phyloP scores from a whole-genome alignment of 305 asterid genomes.

The Rubia balearica region DNA sequence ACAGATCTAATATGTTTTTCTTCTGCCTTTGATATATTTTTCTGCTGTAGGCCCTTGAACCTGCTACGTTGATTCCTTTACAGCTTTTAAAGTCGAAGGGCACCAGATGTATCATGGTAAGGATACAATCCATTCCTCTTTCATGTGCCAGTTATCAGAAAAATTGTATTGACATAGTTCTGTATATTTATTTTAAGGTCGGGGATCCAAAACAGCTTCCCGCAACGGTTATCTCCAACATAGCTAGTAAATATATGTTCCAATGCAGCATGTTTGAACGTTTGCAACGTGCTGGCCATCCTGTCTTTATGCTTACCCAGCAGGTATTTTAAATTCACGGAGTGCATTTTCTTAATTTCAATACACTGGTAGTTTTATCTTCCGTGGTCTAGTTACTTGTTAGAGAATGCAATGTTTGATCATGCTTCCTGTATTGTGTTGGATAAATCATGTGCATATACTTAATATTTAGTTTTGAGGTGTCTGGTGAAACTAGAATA shows the following conservation, averaged over 20 bases:
- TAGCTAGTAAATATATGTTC: conserved; percentile 83
- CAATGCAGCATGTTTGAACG: conserved; percentile 99
- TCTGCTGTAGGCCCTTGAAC: conserved; percentile 81
- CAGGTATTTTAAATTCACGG: conserved; percentile 43
- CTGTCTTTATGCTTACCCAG: conserved; percentile 85
- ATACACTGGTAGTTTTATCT: neutral
- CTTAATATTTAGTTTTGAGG: neutral
- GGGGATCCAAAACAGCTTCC: conserved; percentile 99
- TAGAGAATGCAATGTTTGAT: neutral
- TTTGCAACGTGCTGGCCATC: conserved; percentile 96
- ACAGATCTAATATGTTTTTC: conserved; percentile 3
- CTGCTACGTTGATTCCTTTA: conserved; percentile 93
- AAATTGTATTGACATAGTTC: conserved; percentile 7
- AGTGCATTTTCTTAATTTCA: neutral
- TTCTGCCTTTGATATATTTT: conserved; percentile 22
- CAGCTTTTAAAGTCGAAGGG: conserved; percentile 92
- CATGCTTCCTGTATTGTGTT: neutral
- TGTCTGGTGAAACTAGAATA: neutral
- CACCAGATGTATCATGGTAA: conserved; percentile 86
- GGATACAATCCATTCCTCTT: conserved; percentile 12
- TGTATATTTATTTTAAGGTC: conserved; percentile 41
- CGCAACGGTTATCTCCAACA: conserved; percentile 88
- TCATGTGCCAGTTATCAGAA: conserved; percentile 13
- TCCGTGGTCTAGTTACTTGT: neutral
- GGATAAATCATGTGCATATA: neutral